Evolutionary conservation across 2,329 filamentous ascomycete species (phyloP).

Genomic region (Leptographium galeiforme): DNA sequence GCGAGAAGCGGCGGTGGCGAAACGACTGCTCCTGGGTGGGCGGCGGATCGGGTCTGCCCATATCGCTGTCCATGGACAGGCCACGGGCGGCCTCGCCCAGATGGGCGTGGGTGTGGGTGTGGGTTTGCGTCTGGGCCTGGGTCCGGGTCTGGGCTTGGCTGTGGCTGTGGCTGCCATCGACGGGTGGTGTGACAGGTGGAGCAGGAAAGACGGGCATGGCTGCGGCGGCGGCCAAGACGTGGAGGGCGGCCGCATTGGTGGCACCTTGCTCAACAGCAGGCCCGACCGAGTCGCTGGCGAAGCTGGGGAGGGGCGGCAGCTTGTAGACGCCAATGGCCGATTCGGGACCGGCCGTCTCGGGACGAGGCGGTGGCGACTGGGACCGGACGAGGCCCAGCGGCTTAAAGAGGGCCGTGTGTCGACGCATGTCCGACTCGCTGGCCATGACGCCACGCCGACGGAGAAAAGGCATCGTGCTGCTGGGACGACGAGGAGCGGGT

Average conservation of each 20-base stretch:
- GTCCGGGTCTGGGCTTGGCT: neutral
- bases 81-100: conserved; percentile 14
- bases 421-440: conserved; percentile 46
- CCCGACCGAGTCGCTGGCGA: neutral
- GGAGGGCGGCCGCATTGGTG: neutral
- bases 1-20: conserved; percentile 49
- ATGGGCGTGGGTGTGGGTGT: conserved; percentile 13
- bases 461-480: conserved; percentile 37
- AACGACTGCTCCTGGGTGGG: conserved; percentile 39
- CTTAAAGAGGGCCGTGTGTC: conserved; percentile 26
- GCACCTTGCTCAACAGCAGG: neutral
- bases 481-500: too few relatives aligned
- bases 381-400: conserved; percentile 13
- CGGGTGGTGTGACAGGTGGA: neutral
- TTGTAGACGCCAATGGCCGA: neutral
- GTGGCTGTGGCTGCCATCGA: neutral
- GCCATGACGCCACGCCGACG: conserved; percentile 47
- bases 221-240: neutral
- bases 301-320: neutral
- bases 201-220: neutral
- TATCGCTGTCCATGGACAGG: conserved; percentile 12
- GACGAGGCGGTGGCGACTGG: neutral
- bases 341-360: conserved; percentile 9
- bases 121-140: conserved; percentile 1
- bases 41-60: conserved; percentile 30